These are phyloP conservation scores for Naganishia cerealis DNA, from an alignment of 1,284 basidiomycete species.

Conservation along the genomic window DNA sequence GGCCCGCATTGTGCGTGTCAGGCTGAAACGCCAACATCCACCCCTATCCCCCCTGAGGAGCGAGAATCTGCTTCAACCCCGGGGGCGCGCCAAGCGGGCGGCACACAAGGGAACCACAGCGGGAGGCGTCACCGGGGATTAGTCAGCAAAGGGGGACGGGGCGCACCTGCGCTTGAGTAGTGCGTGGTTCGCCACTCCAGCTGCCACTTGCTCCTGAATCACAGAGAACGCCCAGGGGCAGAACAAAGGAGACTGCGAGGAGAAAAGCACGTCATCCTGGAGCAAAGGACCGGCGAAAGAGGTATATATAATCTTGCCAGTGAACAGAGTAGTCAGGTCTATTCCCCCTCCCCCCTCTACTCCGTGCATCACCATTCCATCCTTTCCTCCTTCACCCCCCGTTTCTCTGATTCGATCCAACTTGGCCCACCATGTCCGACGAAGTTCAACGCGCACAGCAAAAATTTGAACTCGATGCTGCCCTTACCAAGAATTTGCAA, in stretches of 20 bases:
- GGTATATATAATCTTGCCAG: not conserved
- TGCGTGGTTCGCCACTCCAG: too few relatives aligned
- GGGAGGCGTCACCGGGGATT: conserved; percentile 1
- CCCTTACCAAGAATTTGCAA: too few relatives aligned
- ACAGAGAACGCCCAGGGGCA: too few relatives aligned
- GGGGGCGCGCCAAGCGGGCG: conserved; percentile 4
- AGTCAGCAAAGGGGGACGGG: not conserved
- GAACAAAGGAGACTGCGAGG: too few relatives aligned
- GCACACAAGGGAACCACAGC: not conserved
- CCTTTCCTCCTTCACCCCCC: not conserved
- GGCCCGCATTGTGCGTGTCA: not conserved
- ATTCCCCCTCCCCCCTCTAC: not conserved
- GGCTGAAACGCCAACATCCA: not conserved
- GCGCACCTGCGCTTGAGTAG: too few relatives aligned
- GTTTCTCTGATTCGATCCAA: not conserved
- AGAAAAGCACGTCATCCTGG: not conserved
- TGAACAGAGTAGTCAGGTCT: not conserved
- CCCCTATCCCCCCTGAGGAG: conserved; percentile 6
- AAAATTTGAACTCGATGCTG: too few relatives aligned
- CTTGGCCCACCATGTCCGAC: too few relatives aligned
- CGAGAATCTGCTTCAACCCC: conserved; percentile 21
- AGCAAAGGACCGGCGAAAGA: not conserved
- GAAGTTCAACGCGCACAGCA: too few relatives aligned
- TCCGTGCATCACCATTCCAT: not conserved
- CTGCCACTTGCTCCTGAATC: too few relatives aligned